Evolutionary conservation across 106 monocot genomes (phyloP).

Genomic region (Dioscorea dumetorum): DNA sequence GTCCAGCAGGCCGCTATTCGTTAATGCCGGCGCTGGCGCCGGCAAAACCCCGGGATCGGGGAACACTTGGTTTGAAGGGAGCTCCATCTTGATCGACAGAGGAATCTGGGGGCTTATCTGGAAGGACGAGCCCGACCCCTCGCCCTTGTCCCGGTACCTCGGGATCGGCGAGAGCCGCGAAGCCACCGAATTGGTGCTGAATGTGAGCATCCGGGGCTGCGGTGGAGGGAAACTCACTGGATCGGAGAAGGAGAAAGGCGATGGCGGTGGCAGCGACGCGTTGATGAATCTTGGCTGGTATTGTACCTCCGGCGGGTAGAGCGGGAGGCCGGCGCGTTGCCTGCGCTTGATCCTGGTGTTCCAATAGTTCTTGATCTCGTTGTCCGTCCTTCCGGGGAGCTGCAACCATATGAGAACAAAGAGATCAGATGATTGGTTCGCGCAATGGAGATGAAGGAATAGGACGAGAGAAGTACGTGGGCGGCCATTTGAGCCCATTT

Average conservation of each 20-base stretch:
- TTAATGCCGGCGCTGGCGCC: neutral
- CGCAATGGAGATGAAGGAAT: neutral
- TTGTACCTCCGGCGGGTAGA: slow-evolving; percentile 39
- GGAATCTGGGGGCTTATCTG: neutral
- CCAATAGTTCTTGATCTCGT: slow-evolving; percentile 86
- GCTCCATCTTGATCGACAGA: slow-evolving; percentile 31
- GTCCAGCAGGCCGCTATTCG: slow-evolving; percentile 31
- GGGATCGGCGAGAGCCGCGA: neutral
- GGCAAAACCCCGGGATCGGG: neutral
- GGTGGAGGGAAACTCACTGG: neutral
- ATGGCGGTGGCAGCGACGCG: neutral
- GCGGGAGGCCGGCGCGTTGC: slow-evolving; percentile 41
- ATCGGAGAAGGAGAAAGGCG: neutral
- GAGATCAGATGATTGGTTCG: neutral
- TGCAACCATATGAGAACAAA: neutral
- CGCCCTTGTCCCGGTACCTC: too few relatives aligned
- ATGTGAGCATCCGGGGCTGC: neutral
- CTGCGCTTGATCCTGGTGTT: slow-evolving; percentile 55
- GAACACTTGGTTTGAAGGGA: slow-evolving; percentile 75
- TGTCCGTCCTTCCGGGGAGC: slow-evolving; percentile 71
- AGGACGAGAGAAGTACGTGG: slow-evolving; percentile 12
- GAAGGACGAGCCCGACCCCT: too few relatives aligned
- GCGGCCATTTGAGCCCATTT: slow-evolving; percentile 82
- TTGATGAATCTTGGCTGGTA: slow-evolving; percentile 1
- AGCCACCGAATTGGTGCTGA: slow-evolving; percentile 2